Percentiles rank a stretch among this genome's conserved stretches.
phyloP scores from a whole-genome alignment of 2,329 filamentous ascomycete genomes.

The Aspergillus sp. region DNA sequence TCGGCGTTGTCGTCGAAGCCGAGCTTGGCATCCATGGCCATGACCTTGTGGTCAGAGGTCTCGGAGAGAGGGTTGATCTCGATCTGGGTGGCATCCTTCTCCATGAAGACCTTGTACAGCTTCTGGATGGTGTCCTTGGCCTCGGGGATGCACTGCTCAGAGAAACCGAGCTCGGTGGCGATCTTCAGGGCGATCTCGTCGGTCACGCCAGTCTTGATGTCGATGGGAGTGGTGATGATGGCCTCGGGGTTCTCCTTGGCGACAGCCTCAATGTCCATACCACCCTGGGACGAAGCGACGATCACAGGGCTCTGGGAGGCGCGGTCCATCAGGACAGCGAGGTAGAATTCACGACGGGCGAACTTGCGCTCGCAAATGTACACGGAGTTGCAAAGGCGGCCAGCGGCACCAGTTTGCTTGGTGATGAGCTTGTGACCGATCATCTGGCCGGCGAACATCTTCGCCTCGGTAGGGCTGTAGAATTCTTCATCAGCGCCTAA shows the following conservation, averaged over 20 bases:
- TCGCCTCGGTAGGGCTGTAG: conserved; percentile 74
- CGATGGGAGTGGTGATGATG: conserved; percentile 88
- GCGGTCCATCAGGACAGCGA: conserved; percentile 98
- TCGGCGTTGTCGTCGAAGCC: conserved; percentile 98
- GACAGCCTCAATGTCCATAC: conserved; percentile 98
- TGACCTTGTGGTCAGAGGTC: conserved; percentile 95
- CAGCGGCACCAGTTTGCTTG: conserved; percentile 94
- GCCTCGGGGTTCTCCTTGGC: conserved; percentile 97
- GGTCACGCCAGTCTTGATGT: conserved; percentile 93
- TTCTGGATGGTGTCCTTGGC: conserved; percentile 97
- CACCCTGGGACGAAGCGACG: conserved; percentile 95
- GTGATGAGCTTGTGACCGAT: conserved; percentile 99
- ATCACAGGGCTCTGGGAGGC: conserved; percentile 88
- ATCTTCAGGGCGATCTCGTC: conserved; percentile 92
- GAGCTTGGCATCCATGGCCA: conserved; percentile 99
- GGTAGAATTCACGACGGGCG: conserved; percentile 97
- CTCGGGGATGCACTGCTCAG: conserved; percentile 93
- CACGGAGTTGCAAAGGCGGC: conserved; percentile 93
- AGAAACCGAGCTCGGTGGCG: conserved; percentile 91
- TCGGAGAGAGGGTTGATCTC: conserved; percentile 99
- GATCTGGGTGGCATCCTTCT: conserved; percentile 98
- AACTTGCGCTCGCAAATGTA: conserved; percentile 99
- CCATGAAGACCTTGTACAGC: conserved; percentile 97
- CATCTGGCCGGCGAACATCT: conserved; percentile 99
- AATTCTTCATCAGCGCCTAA: conserved; percentile 11